phyloP scores from a whole-genome alignment of 192 early-diverging fungal genomes.

The Podochytrium sp. region DNA sequence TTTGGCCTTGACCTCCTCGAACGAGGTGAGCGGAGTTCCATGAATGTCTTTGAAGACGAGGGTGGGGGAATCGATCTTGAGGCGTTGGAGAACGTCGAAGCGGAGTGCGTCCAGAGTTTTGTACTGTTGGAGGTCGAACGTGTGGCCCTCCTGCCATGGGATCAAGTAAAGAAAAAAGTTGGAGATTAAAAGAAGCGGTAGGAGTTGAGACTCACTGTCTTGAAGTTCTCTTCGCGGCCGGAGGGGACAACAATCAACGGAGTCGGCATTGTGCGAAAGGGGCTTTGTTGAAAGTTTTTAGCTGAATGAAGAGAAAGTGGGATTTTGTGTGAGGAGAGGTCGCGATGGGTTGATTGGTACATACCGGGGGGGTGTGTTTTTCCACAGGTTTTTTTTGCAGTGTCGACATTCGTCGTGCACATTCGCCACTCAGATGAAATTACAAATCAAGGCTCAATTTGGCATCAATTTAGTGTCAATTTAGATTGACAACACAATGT shows the following conservation, averaged over 20 bases:
- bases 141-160: conserved; percentile 1
- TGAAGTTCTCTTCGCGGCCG: conserved; percentile 12
- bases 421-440: too few relatives aligned
- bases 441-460: too few relatives aligned
- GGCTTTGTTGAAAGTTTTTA: too few relatives aligned
- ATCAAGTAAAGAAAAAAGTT: not conserved
- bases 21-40: not conserved
- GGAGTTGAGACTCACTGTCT: not conserved
- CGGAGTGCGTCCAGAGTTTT: not conserved
- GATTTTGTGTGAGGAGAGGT: too few relatives aligned
- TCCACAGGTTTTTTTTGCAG: too few relatives aligned
- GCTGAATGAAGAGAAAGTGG: too few relatives aligned
- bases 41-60: not conserved
- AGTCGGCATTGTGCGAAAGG: not conserved
- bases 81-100: not conserved
- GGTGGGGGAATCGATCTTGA: not conserved
- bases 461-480: too few relatives aligned
- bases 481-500: too few relatives aligned
- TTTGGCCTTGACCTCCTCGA: conserved; percentile 3
- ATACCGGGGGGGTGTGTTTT: too few relatives aligned
- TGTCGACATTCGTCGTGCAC: too few relatives aligned
- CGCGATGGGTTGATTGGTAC: too few relatives aligned
- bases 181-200: not conserved
- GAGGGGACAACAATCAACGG: not conserved
- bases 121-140: not conserved